Evolutionary conservation across 257 asterid species (phyloP).

Genomic region (Marsdenia floribunda): DNA sequence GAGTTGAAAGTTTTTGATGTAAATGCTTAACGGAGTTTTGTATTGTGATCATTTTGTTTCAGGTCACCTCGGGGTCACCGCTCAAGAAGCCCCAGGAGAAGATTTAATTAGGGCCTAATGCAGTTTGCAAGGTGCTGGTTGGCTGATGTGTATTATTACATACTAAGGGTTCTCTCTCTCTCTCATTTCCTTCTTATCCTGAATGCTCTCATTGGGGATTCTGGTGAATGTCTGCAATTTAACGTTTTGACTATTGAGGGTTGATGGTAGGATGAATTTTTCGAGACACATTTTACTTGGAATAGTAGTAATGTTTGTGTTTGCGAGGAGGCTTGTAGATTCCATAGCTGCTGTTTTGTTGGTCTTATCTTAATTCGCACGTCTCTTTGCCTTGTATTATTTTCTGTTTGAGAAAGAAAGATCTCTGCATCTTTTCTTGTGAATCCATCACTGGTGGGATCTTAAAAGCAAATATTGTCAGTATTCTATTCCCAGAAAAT

Average conservation of each 20-base stretch:
- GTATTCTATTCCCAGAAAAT: background rate
- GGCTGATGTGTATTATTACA: background rate
- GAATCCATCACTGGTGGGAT: background rate
- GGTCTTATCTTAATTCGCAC: background rate
- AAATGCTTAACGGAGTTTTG: background rate
- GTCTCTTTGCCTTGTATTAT: background rate
- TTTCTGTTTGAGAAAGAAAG: background rate
- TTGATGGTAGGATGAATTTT: background rate
- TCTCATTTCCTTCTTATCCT: background rate
- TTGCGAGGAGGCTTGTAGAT: background rate
- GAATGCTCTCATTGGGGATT: background rate
- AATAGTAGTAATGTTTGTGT: background rate
- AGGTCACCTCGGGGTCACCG: conserved; percentile 89
- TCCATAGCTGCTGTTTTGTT: background rate
- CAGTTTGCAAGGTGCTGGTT: background rate
- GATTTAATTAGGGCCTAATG: conserved; percentile 35
- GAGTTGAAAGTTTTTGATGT: background rate
- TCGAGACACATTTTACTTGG: background rate
- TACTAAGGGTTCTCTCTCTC: background rate
- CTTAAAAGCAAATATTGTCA: background rate
- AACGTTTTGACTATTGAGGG: background rate
- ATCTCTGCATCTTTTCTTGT: background rate
- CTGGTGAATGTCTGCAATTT: background rate
- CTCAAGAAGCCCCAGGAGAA: conserved; percentile 89
- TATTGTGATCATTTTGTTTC: conserved; percentile 20